phyloP scores from a whole-genome alignment of 148 eudicot genomes.

The Rheum nobile region DNA sequence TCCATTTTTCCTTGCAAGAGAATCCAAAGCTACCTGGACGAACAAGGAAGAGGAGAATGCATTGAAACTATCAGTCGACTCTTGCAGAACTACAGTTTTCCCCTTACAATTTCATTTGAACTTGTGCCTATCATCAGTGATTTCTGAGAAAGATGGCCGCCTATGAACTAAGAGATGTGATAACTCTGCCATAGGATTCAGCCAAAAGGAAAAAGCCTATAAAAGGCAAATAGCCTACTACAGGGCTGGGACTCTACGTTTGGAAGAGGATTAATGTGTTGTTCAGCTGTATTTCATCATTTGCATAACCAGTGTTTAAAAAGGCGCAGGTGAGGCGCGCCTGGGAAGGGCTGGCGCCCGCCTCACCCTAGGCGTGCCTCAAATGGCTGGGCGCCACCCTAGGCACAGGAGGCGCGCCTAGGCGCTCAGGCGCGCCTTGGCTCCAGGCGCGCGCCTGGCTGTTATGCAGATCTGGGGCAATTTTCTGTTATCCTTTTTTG shows the following conservation, averaged over 20 bases:
- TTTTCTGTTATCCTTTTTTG: too few species aligned
- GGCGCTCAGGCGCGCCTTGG: too few species aligned
- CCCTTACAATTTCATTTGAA: not conserved
- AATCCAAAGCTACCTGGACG: not conserved
- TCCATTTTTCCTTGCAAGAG: not conserved
- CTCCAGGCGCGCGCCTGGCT: too few species aligned
- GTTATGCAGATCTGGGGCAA: too few species aligned
- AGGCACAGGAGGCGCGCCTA: too few species aligned
- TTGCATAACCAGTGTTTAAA: too few species aligned
- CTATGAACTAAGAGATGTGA: not conserved
- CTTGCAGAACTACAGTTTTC: not conserved
- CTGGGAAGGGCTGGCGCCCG: too few species aligned
- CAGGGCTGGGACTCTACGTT: not conserved
- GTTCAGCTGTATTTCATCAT: too few species aligned
- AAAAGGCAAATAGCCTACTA: not conserved
- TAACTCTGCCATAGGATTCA: not conserved
- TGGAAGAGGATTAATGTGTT: not conserved
- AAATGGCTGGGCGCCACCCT: too few species aligned
- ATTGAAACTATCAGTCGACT: not conserved
- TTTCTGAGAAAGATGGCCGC: not conserved
- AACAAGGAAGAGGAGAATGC: not conserved
- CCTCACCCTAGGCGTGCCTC: too few species aligned
- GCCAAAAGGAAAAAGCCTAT: not conserved
- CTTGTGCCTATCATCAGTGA: not conserved
- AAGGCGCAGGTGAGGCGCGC: too few species aligned